Percentiles rank a stretch among this genome's conserved stretches.
Conservation (phyloP, 2,329 filamentous ascomycete species). For the Hymenoscyphus albidus region DNA sequence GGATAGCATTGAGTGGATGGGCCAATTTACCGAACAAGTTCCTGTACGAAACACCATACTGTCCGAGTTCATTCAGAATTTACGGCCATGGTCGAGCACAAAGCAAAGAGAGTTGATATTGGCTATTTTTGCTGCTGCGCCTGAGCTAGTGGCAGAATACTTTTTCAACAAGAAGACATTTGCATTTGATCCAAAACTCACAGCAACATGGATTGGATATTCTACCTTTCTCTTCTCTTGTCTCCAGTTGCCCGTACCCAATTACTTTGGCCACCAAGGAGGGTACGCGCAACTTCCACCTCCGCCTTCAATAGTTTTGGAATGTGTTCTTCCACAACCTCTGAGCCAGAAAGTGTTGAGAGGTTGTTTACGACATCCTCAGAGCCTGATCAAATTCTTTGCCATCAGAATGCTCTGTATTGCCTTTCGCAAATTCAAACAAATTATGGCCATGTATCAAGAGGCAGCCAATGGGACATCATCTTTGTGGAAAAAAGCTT, state of each 20-base stretch:
- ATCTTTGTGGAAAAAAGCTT: constrained; percentile 65
- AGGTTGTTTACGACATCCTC: constrained; percentile 73
- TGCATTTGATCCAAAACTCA: constrained; percentile 85
- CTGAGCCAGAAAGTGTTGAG: constrained; percentile 75
- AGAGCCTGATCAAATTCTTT: constrained; percentile 81
- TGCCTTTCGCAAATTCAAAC: constrained; percentile 72
- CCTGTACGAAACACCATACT: constrained; percentile 77
- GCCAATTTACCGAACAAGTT: constrained; percentile 61
- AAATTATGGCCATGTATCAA: constrained; percentile 40
- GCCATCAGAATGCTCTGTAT: constrained; percentile 74
- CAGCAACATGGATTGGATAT: constrained; percentile 92
- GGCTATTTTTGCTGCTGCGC: constrained; percentile 73
- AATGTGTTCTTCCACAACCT: constrained; percentile 80
- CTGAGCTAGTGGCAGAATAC: constrained; percentile 85
- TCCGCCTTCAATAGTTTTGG: constrained; percentile 72
- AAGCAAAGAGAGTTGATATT: constrained; percentile 79
- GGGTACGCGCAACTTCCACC: constrained; percentile 67
- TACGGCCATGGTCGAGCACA: constrained; percentile 78
- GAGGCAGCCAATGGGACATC: constrained; percentile 36
- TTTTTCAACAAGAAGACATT: constrained; percentile 78
- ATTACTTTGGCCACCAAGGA: constrained; percentile 63
- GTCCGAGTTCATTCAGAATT: constrained; percentile 70
- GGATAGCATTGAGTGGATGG: constrained; percentile 66
- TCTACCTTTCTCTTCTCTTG: constrained; percentile 82
- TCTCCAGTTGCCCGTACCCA: constrained; percentile 69